Percentiles rank a stretch among this genome's conserved stretches.
Evolutionary conservation across 805 yeast species (phyloP).

Genomic region (Brettanomyces naardenensis): DNA sequence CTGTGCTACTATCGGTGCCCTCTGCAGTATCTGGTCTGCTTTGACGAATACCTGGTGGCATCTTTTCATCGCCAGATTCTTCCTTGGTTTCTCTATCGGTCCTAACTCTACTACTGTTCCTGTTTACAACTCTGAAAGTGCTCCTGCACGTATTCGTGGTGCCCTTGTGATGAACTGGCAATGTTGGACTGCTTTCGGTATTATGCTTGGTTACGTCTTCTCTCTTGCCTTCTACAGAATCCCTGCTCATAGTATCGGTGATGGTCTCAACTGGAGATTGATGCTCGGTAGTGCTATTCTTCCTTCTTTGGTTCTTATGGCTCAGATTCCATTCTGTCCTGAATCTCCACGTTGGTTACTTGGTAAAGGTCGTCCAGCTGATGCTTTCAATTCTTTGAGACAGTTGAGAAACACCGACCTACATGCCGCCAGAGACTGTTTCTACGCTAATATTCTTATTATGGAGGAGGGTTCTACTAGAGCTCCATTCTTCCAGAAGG

Average conservation of each 20-base stretch:
- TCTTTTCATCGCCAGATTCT: slow-evolving; percentile 56
- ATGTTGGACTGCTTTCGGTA: slow-evolving; percentile 67
- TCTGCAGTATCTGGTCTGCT: slow-evolving; percentile 66
- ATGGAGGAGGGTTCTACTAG: slow-evolving; percentile 51
- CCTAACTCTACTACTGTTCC: slow-evolving; percentile 74
- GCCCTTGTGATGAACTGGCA: slow-evolving; percentile 70
- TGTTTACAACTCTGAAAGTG: slow-evolving; percentile 60
- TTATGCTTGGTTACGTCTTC: slow-evolving; percentile 63
- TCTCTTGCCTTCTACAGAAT: slow-evolving; percentile 56
- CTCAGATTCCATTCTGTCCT: slow-evolving; percentile 61
- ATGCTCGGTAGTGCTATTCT: slow-evolving; percentile 63
- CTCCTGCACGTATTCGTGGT: slow-evolving; percentile 58
- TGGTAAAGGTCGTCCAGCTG: slow-evolving; percentile 58
- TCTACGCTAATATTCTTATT: slow-evolving; percentile 58
- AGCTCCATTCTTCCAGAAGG: slow-evolving; percentile 37
- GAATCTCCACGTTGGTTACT: slow-evolving; percentile 74
- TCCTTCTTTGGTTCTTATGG: slow-evolving; percentile 53
- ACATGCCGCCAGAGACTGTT: slow-evolving; percentile 63
- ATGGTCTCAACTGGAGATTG: slow-evolving; percentile 60
- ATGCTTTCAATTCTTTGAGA: slow-evolving; percentile 45
- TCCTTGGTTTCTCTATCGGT: slow-evolving; percentile 63
- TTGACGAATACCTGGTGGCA: slow-evolving; percentile 59
- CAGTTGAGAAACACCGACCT: slow-evolving; percentile 43
- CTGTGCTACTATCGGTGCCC: slow-evolving; percentile 52
- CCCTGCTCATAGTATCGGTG: slow-evolving; percentile 35